These are phyloP conservation scores for Phaeosphaeria sp. DNA, from an alignment of 2,329 filamentous ascomycete genomes.

Conservation along the genomic window DNA sequence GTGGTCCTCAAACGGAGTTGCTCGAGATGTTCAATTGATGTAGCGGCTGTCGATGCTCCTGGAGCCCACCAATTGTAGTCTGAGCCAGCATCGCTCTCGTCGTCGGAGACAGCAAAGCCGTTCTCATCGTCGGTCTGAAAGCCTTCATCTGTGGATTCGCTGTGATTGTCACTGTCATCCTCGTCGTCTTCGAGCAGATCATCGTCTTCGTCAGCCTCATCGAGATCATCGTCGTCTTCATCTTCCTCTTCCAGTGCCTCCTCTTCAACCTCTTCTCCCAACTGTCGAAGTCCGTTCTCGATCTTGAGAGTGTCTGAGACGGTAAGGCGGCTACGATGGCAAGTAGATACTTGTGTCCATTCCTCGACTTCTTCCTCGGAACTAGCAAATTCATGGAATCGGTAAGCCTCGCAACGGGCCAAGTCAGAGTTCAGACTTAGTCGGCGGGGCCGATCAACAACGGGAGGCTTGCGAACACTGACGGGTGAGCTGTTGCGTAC, in stretches of 20 bases:
- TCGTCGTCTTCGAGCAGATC: slow-evolving; percentile 58
- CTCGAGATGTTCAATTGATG: slow-evolving; percentile 57
- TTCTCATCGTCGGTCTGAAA: slow-evolving; percentile 83
- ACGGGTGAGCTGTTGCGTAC: slow-evolving; percentile 57
- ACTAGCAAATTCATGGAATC: slow-evolving; percentile 91
- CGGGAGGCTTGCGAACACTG: slow-evolving; percentile 48
- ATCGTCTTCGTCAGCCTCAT: slow-evolving; percentile 45
- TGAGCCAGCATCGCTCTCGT: slow-evolving; percentile 68
- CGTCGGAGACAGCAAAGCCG: slow-evolving; percentile 73
- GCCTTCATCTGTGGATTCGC: slow-evolving; percentile 63
- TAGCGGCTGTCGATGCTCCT: slow-evolving; percentile 58
- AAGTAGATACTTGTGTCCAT: slow-evolving; percentile 79
- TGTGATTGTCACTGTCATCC: slow-evolving; percentile 47
- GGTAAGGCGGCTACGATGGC: slow-evolving; percentile 74
- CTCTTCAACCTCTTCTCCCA: slow-evolving; percentile 89
- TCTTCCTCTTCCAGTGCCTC: slow-evolving; percentile 72
- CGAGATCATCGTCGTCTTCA: slow-evolving; percentile 57
- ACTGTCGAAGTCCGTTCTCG: slow-evolving; percentile 83
- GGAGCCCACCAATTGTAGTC: slow-evolving; percentile 71
- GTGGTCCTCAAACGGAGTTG: slow-evolving; percentile 55
- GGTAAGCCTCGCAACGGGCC: slow-evolving; percentile 60
- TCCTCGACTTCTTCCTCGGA: slow-evolving; percentile 86
- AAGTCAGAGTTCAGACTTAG: slow-evolving; percentile 49
- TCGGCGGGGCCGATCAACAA: slow-evolving; percentile 40
- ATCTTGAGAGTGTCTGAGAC: slow-evolving; percentile 89